Base-by-base conservation (phyloP, 805 yeast species). In the Lipomyces mesembrius region DNA sequence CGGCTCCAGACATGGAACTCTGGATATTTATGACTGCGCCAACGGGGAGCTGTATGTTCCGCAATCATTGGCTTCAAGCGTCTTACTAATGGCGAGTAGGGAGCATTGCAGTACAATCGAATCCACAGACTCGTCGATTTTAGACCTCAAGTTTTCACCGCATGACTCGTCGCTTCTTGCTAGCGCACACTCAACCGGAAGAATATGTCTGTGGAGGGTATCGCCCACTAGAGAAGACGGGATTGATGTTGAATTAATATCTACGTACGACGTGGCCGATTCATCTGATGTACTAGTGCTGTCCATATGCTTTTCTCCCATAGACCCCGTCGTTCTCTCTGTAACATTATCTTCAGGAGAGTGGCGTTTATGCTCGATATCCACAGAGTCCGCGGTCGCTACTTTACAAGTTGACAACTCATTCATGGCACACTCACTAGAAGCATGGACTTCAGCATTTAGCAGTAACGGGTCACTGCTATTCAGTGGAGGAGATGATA, bases 401-500 rank as follows among this genome's bases (percentile, higher is more conserved):
- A 56, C 59, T 39, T 12, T 56, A 3, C n/a, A 11, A 25, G 17
- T 35, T 3, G 2, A 25, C 6, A 39, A 14, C 11, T 29, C 54
- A 27, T 25, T 56, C 49, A 20, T 14, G 27, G 60, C 62, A 5
- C 98, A 94, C 76, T 81, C 83, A 9, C 77, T 92, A 43, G 97
- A 94, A 77, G 91, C 96, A 67, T 93, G 98, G 98, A 90, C 85
- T 85, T 1, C 90, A 87, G 78, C 92, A 91, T 8, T 83, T 82
- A 29, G 84, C 85, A 7, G 84, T 83, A 52, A 27, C 34, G 68
- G 68, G 14, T 20, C 55, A 22, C 86, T 91, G 0, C 80, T 92
- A 0, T 89, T 88, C 63, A 72, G 79, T 3, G 99, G 98, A 3
- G 98, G 98, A 17, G 99, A 94, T 75, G 98, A 95, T 78, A 83